These are phyloP conservation scores for Diplodia corticola DNA, from an alignment of 2,329 filamentous ascomycete species.

Conservation along the genomic window DNA sequence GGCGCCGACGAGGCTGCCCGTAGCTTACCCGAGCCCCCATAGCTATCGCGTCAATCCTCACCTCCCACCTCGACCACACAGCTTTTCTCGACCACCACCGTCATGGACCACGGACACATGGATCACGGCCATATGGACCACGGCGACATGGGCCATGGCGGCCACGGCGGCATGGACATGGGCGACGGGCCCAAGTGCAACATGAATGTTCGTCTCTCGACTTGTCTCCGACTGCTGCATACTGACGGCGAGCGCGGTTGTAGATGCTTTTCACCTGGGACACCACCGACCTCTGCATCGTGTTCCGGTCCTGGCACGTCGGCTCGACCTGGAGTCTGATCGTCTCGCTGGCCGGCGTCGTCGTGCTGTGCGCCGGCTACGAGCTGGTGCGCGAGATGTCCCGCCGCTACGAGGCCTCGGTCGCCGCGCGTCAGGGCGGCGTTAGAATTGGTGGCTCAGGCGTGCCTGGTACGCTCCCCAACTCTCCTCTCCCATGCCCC, in stretches of 20 bases:
- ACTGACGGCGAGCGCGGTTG: background rate
- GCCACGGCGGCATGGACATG: slow-evolving; percentile 29
- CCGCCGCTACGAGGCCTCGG: slow-evolving; percentile 68
- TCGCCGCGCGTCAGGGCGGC: slow-evolving; percentile 28
- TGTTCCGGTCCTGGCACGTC: slow-evolving; percentile 91
- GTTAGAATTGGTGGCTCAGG: slow-evolving; percentile 12
- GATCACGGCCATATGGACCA: slow-evolving; percentile 50
- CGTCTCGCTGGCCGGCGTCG: slow-evolving; percentile 78
- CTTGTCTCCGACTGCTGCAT: background rate
- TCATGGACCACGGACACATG: slow-evolving; percentile 25
- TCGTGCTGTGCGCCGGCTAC: slow-evolving; percentile 86
- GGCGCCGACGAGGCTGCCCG: background rate
- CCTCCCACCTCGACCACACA: background rate
- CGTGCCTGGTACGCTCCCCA: slow-evolving; percentile 3
- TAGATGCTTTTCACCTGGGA: slow-evolving; percentile 99
- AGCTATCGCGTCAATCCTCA: background rate
- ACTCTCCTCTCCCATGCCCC: too few relatives aligned
- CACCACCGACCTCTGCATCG: slow-evolving; percentile 89
- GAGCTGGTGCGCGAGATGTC: slow-evolving; percentile 80
- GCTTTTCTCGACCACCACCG: background rate
- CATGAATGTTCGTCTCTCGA: slow-evolving; percentile 72
- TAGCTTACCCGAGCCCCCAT: background rate
- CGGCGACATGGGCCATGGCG: slow-evolving; percentile 56
- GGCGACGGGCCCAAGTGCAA: slow-evolving; percentile 65
- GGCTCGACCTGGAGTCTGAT: slow-evolving; percentile 68